Base-by-base conservation (phyloP, 192 early-diverging fungal species). In the Funneliformis geosporum region DNA sequence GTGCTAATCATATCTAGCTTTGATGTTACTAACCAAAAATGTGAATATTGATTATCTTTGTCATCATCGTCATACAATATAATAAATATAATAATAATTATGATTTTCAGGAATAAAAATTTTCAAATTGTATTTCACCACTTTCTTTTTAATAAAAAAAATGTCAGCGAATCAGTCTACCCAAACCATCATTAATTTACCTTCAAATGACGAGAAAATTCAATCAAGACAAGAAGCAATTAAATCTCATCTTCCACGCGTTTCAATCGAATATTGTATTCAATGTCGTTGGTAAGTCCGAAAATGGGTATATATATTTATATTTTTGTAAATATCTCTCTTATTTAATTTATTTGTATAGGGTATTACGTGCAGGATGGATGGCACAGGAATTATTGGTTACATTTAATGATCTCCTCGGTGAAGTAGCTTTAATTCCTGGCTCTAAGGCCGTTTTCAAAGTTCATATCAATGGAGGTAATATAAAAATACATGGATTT, bases 381-480 rank as follows among this genome's bases (percentile, higher is more conserved):
- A 87, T 86, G 82, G 90, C 90, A 14, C 92, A 93, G 62, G 92
- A 93, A 74, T 82, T 93, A 18, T 82, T 93, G 43, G 84, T 88
- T 10, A 93, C 92, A 14, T 93, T 93, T 76, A 83, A 83, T 55
- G 87, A 86, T 62, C 79, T 74, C 0, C 83, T 93, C 42, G 92
- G 92, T 16, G 91, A 93, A 75, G 84, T 93, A 3, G 90, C 91
- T 10, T 79, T 93, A 43, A 87, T 93, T 12, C 92, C 92, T 59
- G 86, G 89, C 47, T 86, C 82, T 44, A 75, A 64, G 28, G 87
- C 82, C n/a, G 83, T 85, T 4, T 90, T 90, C 61, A 83, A 80
- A 69, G 85, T 90, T 18, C 82, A 78, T 60, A 80, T 88, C 14
- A 80, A 88, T 73, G 84, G 85, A 83, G 86, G 89, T 90, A 84